Conservation (phyloP, 805 yeast genomes). For the Candida jianshihensis region DNA sequence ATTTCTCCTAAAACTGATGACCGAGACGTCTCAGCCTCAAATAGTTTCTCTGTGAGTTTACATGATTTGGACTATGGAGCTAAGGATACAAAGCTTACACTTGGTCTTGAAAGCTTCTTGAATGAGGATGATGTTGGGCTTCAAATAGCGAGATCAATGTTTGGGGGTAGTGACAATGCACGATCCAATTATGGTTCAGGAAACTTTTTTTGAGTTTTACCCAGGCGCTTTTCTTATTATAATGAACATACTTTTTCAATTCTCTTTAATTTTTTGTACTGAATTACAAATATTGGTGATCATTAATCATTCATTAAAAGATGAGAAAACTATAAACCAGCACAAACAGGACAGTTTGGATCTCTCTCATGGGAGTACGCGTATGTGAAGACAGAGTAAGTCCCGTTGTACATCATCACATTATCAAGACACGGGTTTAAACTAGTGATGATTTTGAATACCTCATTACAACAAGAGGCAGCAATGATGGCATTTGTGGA, state of each 20-base stretch:
- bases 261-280: no score
- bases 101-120: not conserved
- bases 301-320: not conserved
- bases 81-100: not conserved
- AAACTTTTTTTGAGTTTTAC: no score
- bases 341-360: conserved; percentile 73
- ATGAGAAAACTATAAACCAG: conserved; percentile 24
- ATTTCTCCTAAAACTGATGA: conserved; percentile 14
- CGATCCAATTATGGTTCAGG: not conserved
- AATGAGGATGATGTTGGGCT: conserved; percentile 19
- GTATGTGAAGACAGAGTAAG: conserved; percentile 68
- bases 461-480: conserved; percentile 82
- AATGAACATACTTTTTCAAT: not conserved
- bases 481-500: conserved; percentile 91
- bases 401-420: conserved; percentile 85
- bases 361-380: conserved; percentile 58
- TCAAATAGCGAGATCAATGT: conserved; percentile 23
- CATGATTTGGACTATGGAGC: no score
- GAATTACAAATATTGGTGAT: no score
- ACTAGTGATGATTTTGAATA: conserved; percentile 69
- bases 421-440: conserved; percentile 62
- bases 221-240: no score
- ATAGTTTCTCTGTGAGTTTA: no score
- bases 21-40: not conserved
- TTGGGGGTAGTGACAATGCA: conserved; percentile 12